These are phyloP conservation scores for Furcasterigmium furcatum DNA, from an alignment of 2,329 filamentous ascomycete species.

Conservation along the genomic window DNA sequence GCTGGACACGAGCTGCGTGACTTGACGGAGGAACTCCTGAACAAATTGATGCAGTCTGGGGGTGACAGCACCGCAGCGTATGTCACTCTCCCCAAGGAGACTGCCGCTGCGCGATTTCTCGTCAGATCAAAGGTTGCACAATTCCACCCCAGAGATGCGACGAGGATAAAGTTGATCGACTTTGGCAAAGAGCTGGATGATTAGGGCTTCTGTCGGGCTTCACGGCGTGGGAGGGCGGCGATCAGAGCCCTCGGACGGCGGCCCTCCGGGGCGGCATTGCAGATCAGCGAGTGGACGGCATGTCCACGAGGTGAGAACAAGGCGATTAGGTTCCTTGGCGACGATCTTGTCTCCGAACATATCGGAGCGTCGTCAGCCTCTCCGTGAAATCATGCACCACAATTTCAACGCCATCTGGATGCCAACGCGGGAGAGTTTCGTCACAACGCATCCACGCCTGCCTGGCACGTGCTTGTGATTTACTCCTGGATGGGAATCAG, in stretches of 20 bases:
- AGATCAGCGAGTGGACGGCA: constrained; percentile 2
- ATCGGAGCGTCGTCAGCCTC: neutral
- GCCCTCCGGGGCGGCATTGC: neutral
- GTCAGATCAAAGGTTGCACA: constrained; percentile 64
- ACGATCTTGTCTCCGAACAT: constrained; percentile 1
- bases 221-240: neutral
- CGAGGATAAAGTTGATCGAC: constrained; percentile 55
- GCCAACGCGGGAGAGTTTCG: too few species aligned
- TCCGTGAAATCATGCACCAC: too few species aligned
- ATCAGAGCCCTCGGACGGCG: too few species aligned
- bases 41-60: constrained; percentile 50
- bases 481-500: too few species aligned
- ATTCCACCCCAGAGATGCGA: constrained; percentile 63
- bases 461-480: too few species aligned
- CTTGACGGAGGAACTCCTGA: constrained; percentile 58
- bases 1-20: constrained; percentile 56
- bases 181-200: constrained; percentile 62
- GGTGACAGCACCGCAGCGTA: constrained; percentile 56
- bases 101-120: constrained; percentile 60
- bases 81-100: constrained; percentile 55
- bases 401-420: too few species aligned
- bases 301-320: constrained; percentile 1
- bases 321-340: neutral
- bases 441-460: neutral
- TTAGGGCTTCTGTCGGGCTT: constrained; percentile 22